Percentiles rank a stretch among this genome's conserved stretches.
Conservation (phyloP, 1,284 basidiomycete genomes). For the Hypsizygus ulmarius region DNA sequence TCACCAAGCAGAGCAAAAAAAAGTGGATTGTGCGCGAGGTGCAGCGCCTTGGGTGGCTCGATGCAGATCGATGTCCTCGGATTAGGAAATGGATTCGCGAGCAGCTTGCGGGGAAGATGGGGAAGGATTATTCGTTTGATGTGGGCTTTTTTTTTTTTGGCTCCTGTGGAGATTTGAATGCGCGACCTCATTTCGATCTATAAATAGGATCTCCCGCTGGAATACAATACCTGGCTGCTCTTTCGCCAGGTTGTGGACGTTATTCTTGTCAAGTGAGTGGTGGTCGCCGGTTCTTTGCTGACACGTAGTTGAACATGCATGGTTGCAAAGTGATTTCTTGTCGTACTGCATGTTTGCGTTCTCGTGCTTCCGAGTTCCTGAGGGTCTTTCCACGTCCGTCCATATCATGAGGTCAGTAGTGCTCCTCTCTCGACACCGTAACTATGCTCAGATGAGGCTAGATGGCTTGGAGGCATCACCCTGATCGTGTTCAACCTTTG, state of each 20-base stretch:
- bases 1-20: slow-evolving; percentile 92
- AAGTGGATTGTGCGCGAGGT: slow-evolving; percentile 89
- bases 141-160: slow-evolving; percentile 43
- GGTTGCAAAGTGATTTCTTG: slow-evolving; percentile 75
- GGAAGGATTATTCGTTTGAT: slow-evolving; percentile 89
- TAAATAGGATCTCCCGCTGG: slow-evolving; percentile 68
- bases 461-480: slow-evolving; percentile 84
- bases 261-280: slow-evolving; percentile 87
- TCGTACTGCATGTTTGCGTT: slow-evolving; percentile 96
- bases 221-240: slow-evolving; percentile 90
- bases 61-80: slow-evolving; percentile 61
- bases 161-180: slow-evolving; percentile 1
- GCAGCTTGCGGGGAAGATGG: slow-evolving; percentile 93
- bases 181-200: slow-evolving; percentile 8
- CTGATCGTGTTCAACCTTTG: slow-evolving; percentile 96
- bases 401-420: slow-evolving; percentile 71
- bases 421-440: not conserved
- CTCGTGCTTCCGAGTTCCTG: slow-evolving; percentile 82
- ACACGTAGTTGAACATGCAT: not conserved
- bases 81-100: slow-evolving; percentile 81
- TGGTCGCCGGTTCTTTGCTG: not conserved
- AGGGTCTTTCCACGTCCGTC: slow-evolving; percentile 68
- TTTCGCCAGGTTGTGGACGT: slow-evolving; percentile 93
- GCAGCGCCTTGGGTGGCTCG: slow-evolving; percentile 84
- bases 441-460: slow-evolving; percentile 26